Base-by-base conservation (phyloP, 1,139 yeast species). In the Tardiomyces blankii region DNA sequence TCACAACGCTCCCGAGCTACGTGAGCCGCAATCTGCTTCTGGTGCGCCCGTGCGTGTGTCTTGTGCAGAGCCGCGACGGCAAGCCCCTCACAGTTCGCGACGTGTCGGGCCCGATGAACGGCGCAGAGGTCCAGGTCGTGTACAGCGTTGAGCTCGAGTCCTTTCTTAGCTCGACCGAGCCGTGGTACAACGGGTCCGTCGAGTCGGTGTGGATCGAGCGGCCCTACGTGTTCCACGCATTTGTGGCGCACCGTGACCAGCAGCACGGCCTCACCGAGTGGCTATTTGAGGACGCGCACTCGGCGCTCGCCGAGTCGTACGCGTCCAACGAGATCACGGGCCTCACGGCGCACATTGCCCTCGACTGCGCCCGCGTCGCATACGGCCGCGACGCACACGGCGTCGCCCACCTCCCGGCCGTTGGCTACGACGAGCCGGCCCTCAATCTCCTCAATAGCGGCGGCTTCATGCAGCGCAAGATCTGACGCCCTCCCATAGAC, bases 1-100 rank as follows among this genome's bases (percentile, higher is more conserved):
- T 82, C 33, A 73, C 73, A 46, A 66, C 73, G 5, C 58, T 86
- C 58, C 95, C 95, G 1, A 73, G 84, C 49, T 86, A 83, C 59
- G 63, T 86, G 35, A 82, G 91, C 8, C 66, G 91, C 50, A 83
- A 89, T 2, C 76, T 82, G 49, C 71, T 83, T 38, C 83, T 86
- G 18, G 95, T 87, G 2, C 70, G 82, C 46, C 95, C 95, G 1
- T 75, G 91, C 59, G 74, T 86, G 21, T 88, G 85, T 33, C 77
- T 79, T 52, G 69, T 85, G 60, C 66, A 57, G 52, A 38, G 64
- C 56, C 25, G 14, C 35, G 42, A 47, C 40, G 28, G 40, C 48
- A 27, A 11, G 48, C 6, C 14, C 46, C 43, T 9, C 43, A 35
- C 19, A 5, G 19, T 35, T 3, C 11, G n/a, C 19, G 19, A 35